These are phyloP conservation scores for Colletotrichum higginsianum DNA, from an alignment of 2,329 filamentous ascomycete genomes.

Conservation along the genomic window DNA sequence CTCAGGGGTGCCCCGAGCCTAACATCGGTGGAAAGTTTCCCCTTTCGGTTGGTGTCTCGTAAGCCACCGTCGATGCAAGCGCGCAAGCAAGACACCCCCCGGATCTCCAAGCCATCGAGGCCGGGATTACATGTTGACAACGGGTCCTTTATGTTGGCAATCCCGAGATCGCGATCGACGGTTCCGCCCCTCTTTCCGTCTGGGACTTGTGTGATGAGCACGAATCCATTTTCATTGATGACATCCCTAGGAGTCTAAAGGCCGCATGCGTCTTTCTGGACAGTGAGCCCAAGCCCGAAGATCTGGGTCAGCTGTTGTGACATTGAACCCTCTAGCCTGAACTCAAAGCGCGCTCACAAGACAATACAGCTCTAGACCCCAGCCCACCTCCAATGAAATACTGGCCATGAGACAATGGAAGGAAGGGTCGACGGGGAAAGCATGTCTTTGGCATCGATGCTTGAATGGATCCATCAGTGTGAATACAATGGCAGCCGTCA, in stretches of 20 bases:
- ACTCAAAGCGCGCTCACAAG: no score
- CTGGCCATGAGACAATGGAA: neutral
- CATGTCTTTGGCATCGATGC: no score
- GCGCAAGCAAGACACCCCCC: neutral
- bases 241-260: neutral
- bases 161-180: neutral
- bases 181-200: neutral
- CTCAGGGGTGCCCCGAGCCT: neutral
- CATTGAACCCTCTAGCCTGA: no score
- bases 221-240: neutral
- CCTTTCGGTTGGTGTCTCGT: neutral
- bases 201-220: neutral
- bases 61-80: slow-evolving; percentile 9
- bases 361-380: no score
- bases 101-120: neutral
- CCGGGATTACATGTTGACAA: neutral
- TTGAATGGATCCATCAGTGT: neutral
- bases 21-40: neutral
- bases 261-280: neutral
- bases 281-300: neutral
- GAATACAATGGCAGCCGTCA: neutral
- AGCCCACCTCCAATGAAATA: fast-evolving
- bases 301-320: neutral
- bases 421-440: neutral
- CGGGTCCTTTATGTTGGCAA: no score